phyloP scores from a whole-genome alignment of 495 filamentous ascomycete genomes.

The Thermochaetoides thermophila region DNA sequence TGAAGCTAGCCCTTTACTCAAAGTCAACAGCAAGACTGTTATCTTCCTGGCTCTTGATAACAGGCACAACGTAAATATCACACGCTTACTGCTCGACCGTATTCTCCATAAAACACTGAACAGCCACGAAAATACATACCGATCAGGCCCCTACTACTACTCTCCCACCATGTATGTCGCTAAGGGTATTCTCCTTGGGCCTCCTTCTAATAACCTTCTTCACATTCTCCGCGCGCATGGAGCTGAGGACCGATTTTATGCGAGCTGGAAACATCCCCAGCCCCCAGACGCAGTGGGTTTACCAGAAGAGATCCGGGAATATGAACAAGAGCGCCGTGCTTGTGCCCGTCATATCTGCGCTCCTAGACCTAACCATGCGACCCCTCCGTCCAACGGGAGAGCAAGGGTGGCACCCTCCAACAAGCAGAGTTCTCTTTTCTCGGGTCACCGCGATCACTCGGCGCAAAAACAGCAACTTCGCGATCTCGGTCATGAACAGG shows the following conservation, averaged over 20 bases:
- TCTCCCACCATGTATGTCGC: constrained; percentile 30
- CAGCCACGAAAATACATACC: constrained; percentile 26
- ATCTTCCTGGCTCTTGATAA: constrained; percentile 31
- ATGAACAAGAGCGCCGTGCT: constrained; percentile 23
- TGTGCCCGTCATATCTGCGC: too few species aligned
- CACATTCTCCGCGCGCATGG: constrained; percentile 22
- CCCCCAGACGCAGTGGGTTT: constrained; percentile 25
- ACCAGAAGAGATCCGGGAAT: constrained; percentile 21
- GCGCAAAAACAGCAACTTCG: too few species aligned
- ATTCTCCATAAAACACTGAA: constrained; percentile 25
- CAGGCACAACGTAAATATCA: constrained; percentile 20
- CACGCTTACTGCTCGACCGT: constrained; percentile 17
- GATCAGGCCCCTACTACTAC: constrained; percentile 22
- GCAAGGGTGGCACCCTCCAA: too few species aligned
- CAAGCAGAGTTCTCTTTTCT: too few species aligned
- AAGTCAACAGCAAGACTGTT: constrained; percentile 23
- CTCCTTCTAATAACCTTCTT: constrained; percentile 6
- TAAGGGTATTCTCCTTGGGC: constrained; percentile 20
- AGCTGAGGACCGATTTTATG: constrained; percentile 26
- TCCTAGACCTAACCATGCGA: too few species aligned
- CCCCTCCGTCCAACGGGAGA: too few species aligned
- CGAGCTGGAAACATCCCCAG: constrained; percentile 20
- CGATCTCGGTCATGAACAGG: too few species aligned
- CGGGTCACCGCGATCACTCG: too few species aligned
- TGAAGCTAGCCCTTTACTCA: constrained; percentile 23